Conservation (phyloP, 2,329 filamentous ascomycete species). For the Pleochaeta shiraiana region DNA sequence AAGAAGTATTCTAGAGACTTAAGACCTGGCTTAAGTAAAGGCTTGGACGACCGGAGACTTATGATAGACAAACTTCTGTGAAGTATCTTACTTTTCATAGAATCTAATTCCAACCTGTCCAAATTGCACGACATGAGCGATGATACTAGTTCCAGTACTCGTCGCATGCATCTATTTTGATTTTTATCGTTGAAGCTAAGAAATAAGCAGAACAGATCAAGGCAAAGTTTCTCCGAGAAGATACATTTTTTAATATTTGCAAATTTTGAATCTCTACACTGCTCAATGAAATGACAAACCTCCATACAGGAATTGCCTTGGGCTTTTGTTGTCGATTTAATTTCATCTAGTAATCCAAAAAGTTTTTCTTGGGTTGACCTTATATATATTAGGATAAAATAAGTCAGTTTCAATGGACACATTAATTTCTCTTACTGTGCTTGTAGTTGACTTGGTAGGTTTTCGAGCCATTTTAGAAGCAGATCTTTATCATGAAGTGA, state of each 20-base stretch:
- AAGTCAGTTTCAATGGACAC: neutral
- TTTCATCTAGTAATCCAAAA: conserved; percentile 12
- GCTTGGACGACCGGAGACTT: conserved; percentile 34
- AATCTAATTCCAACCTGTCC: conserved; percentile 20
- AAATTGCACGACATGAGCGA: conserved; percentile 30
- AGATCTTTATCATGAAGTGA: conserved; percentile 14
- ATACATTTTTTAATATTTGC: conserved; percentile 25
- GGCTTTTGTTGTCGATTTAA: conserved; percentile 27
- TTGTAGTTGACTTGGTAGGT: conserved; percentile 19
- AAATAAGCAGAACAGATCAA: conserved; percentile 36
- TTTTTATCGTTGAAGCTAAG: conserved; percentile 46
- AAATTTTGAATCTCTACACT: conserved; percentile 29
- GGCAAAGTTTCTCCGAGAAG: conserved; percentile 26
- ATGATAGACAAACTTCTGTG: conserved; percentile 35
- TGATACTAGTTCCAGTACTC: conserved; percentile 35
- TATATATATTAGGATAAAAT: conserved; percentile 4
- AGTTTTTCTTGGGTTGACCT: conserved; percentile 9
- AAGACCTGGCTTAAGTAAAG: conserved; percentile 46
- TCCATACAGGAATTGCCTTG: conserved; percentile 36
- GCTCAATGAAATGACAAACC: conserved; percentile 39
- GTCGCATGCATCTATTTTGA: conserved; percentile 38
- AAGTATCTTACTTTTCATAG: conserved; percentile 26
- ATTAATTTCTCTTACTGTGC: conserved; percentile 18
- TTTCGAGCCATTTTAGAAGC: conserved; percentile 24
- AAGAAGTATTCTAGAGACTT: conserved; percentile 45